Evolutionary conservation across 2,329 filamentous ascomycete species (phyloP).

Genomic region (Parafenestella ontariensis): DNA sequence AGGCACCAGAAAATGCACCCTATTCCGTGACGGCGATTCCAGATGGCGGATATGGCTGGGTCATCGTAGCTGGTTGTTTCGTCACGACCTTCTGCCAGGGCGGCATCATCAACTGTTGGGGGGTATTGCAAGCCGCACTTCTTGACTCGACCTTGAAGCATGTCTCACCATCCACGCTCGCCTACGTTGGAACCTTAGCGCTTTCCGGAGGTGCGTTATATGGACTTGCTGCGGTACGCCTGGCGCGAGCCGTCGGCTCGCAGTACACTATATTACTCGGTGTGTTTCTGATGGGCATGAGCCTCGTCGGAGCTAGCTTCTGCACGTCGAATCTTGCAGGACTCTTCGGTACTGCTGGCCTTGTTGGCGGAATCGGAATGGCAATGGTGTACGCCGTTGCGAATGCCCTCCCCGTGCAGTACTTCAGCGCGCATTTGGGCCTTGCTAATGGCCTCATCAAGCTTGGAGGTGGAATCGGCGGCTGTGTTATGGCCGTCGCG

Average conservation of each 20-base stretch:
- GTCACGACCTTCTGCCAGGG: slow-evolving; percentile 60
- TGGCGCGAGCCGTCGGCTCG: slow-evolving; percentile 60
- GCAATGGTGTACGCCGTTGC: slow-evolving; percentile 30
- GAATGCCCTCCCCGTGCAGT: slow-evolving; percentile 37
- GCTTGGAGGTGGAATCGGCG: slow-evolving; percentile 37
- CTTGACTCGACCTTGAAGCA: slow-evolving; percentile 57
- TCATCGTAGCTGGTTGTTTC: slow-evolving; percentile 60
- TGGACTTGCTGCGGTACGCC: slow-evolving; percentile 60
- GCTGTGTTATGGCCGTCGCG: slow-evolving; percentile 34
- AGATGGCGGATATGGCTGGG: slow-evolving; percentile 65
- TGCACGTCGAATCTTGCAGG: slow-evolving; percentile 54
- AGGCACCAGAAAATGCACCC: slow-evolving; percentile 19
- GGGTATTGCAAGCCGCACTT: slow-evolving; percentile 65
- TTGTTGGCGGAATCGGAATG: slow-evolving; percentile 56
- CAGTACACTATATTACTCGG: slow-evolving; percentile 58
- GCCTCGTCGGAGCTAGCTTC: slow-evolving; percentile 59
- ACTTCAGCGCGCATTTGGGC: slow-evolving; percentile 37
- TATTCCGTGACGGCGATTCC: slow-evolving; percentile 46
- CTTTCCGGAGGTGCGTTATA: slow-evolving; percentile 60
- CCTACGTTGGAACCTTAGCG: slow-evolving; percentile 65
- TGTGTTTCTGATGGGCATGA: slow-evolving; percentile 58
- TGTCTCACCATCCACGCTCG: slow-evolving; percentile 58
- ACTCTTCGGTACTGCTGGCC: slow-evolving; percentile 58
- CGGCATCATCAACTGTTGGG: slow-evolving; percentile 66
- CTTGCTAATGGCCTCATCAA: slow-evolving; percentile 42